Evolutionary conservation across 2,329 filamentous ascomycete species (phyloP).

Genomic region (Graphilbum sp.): DNA sequence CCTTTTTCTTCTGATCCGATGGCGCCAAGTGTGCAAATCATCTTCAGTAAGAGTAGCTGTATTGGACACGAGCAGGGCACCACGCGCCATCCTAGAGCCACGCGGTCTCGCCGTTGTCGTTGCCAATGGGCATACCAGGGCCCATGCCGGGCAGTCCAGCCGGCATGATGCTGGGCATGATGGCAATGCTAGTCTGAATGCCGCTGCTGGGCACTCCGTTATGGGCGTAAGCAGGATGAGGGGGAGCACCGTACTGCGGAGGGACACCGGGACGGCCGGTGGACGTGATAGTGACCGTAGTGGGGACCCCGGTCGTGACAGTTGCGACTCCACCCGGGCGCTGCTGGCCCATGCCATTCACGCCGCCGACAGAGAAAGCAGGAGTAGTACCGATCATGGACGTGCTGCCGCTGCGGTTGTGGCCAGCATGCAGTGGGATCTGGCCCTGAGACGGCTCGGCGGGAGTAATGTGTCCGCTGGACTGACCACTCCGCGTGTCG

Average conservation of each 20-base stretch:
- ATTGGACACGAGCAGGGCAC: constrained; percentile 4
- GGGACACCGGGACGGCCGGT: constrained; percentile 3
- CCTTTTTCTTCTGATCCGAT: too few relatives aligned
- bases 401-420: constrained; percentile 25
- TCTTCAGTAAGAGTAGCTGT: background rate
- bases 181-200: constrained; percentile 1
- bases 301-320: background rate
- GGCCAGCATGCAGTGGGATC: constrained; percentile 27
- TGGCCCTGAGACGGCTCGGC: constrained; percentile 37
- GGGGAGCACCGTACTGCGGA: constrained; percentile 9
- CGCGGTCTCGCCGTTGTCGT: constrained; percentile 13
- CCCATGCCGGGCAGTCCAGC: constrained; percentile 7
- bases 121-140: constrained; percentile 7
- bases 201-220: constrained; percentile 3
- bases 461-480: constrained; percentile 33
- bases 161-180: constrained; percentile 5
- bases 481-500: constrained; percentile 26
- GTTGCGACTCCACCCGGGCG: constrained; percentile 12
- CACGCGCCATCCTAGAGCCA: constrained; percentile 11
- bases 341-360: constrained; percentile 14
- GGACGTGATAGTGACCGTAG: background rate
- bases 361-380: constrained; percentile 16
- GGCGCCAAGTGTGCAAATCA: too few relatives aligned
- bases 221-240: constrained; percentile 5
- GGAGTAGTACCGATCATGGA: constrained; percentile 17